A percentile compares a stretch with the other conserved stretches of the same genome.
Conservation (phyloP, 2,329 filamentous ascomycete species). For the Penicillium sp. region DNA sequence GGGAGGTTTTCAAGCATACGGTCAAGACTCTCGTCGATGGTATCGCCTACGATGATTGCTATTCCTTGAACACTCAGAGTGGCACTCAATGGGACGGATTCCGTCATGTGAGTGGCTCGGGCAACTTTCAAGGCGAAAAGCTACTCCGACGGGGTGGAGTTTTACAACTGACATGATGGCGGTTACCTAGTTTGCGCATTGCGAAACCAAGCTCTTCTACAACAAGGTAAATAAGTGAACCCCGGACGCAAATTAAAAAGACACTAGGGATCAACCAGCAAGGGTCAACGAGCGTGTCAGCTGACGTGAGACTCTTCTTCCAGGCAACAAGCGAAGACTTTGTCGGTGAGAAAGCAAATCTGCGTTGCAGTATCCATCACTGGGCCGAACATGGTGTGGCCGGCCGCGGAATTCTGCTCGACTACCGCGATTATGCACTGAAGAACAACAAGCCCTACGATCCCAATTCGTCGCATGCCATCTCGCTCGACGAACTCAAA, state of each 20-base stretch:
- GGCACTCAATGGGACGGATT: slow-evolving; percentile 49
- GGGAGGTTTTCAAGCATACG: slow-evolving; percentile 49
- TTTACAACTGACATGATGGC: background rate
- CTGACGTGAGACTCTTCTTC: background rate
- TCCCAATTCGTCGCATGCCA: slow-evolving; percentile 49
- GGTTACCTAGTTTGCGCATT: slow-evolving; percentile 31
- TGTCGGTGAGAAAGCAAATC: slow-evolving; percentile 27
- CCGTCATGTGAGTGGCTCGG: slow-evolving; percentile 35
- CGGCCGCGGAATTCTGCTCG: slow-evolving; percentile 39
- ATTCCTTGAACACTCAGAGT: slow-evolving; percentile 45
- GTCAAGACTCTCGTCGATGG: slow-evolving; percentile 42
- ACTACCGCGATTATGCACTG: slow-evolving; percentile 44
- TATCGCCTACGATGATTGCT: slow-evolving; percentile 41
- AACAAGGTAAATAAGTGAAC: slow-evolving; percentile 29
- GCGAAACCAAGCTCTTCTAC: slow-evolving; percentile 35
- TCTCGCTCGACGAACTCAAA: slow-evolving; percentile 51
- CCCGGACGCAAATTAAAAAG: background rate
- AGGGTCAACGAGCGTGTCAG: no score
- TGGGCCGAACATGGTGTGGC: slow-evolving; percentile 40
- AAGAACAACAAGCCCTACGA: slow-evolving; percentile 48
- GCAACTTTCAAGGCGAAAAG: background rate
- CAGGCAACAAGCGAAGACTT: slow-evolving; percentile 34
- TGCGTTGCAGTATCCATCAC: slow-evolving; percentile 40
- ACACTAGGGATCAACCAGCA: no score
- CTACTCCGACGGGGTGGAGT: background rate